phyloP scores from a whole-genome alignment of 164 flowering plant species.

The Tetrastigma voinierianum region DNA sequence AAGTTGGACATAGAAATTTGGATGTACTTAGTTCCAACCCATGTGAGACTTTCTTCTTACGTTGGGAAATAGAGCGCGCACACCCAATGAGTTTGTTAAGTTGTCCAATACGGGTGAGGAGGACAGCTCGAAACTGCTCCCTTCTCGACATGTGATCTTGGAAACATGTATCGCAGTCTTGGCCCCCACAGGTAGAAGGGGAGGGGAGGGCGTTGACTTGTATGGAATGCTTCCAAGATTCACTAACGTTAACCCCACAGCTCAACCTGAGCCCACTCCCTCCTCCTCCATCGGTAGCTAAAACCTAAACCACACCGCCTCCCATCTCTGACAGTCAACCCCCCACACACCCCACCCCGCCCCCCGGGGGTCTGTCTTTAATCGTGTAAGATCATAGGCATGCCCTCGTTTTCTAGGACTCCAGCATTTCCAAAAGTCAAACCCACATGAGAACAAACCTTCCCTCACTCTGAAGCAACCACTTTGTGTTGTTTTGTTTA shows the following conservation, averaged over 20 bases:
- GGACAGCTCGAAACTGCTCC: too few relatives aligned
- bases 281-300: neutral
- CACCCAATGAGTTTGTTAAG: too few relatives aligned
- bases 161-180: too few relatives aligned
- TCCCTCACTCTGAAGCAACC: constrained; percentile 32
- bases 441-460: constrained; percentile 14
- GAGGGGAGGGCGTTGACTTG: constrained; percentile 27
- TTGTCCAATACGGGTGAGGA: too few relatives aligned
- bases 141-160: too few relatives aligned
- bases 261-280: constrained; percentile 15
- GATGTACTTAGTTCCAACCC: too few relatives aligned
- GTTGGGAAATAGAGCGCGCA: too few relatives aligned
- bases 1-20: too few relatives aligned
- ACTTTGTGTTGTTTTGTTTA: neutral
- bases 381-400: too few relatives aligned
- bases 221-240: constrained; percentile 4
- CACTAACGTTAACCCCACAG: neutral
- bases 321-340: constrained; percentile 22
- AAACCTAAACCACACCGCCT: neutral
- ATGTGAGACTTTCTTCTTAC: too few relatives aligned
- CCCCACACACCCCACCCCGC: too few relatives aligned
- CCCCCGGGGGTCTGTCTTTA: too few relatives aligned
- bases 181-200: constrained; percentile 15
- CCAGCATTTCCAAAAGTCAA: constrained; percentile 25
- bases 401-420: neutral